Base-by-base conservation (phyloP, 768 basidiomycete genomes). In the Naganishia randhawae region DNA sequence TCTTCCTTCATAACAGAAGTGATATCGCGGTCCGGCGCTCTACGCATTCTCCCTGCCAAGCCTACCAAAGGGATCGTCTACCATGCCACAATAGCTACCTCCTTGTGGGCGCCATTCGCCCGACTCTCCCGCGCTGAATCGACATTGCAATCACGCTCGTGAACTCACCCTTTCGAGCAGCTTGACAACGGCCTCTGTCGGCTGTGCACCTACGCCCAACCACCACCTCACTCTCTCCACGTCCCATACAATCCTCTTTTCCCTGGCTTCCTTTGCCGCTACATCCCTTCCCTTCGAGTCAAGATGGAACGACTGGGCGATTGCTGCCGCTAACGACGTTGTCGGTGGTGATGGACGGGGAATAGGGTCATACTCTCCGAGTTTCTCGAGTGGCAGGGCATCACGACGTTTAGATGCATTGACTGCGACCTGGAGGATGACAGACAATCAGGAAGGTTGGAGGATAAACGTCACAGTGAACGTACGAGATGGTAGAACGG, bases 211-310 rank as follows among this genome's bases (percentile, higher is more conserved):
- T 19, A 88, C 86, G 37, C 84, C 84, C 42, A 97, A 80, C 95
- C 95, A 98, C 75, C 90, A 92, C 68, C 84, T 84, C 78, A 98
- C 91, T 77, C 95, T 86, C 73, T 90, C 88, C 29, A 88, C 87
- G 79, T 92, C 92, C 93, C 94, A 97, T 73, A 88, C 85, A 66
- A 97, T 83, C 37, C 85, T 86, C 81, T 93, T 95, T 70, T 80
- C 76, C 50, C 73, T 77, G 65, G 57, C 19, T 50, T 65, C 50
- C 16, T 53, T 65, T 41, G 27, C 11, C 22, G 19, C 37, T 31
- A 25, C 51, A 29, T 42, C 65, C 65, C 29, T 39, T 27, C 19
- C 27, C 39, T 66, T 52, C 54, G 66, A 63, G 32, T 52, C 37
- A 16, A 50, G 54, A 25, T 71, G 50, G 25, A 62, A 52, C 69